Evolutionary conservation across 768 basidiomycete genomes (phyloP), one percentile per base, ranked within the genome.

Genomic region (Chiua virens): DNA sequence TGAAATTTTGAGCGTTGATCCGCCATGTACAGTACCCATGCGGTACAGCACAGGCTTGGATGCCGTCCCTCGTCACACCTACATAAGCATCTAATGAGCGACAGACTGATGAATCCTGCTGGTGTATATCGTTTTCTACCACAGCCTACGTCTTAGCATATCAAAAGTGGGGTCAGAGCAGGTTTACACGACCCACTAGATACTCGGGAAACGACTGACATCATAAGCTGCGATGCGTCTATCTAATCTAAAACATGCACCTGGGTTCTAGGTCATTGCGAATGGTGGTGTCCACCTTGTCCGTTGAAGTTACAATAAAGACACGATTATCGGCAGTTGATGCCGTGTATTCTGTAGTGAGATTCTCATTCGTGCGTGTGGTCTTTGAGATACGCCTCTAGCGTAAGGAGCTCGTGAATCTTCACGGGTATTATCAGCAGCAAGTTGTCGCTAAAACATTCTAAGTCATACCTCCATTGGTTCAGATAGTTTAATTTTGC

Each of bases 401-500:
- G 81, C 8, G 79, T 79, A 70, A 99, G 72, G 28, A 99, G 76
- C 5, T 65, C 64, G 6, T 93, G 82, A 56, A 92, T 67, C 89
- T 92, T 58, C 18, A 21, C 41, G 20, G 34, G 20, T 39, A 13
- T 25, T 9, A n/a, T 59, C 8, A 59, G 22, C 15, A 5, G 9
- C 10, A 41, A 21, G 37, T 18, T 14, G 23, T 34, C 8, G 44
- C 25, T 8, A 27, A 44, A 2, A 46, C 39, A 25, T 5, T 32
- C 14, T 11, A 36, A 36, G 17, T 52, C 77, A 36, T 68, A 93
- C 90, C 80, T 98, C 90, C 2, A 77, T 70, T 6, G 87, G 85
- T 51, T 89, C 71, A 20, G 87, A 80, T 40, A 97, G 69, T 67
- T 87, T 83, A 62, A 99, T 86, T 77, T 91, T 95, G 83, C 88